Evolutionary conservation across 306 rosid genomes (phyloP).

Genomic region (Ormosia emarginata): DNA sequence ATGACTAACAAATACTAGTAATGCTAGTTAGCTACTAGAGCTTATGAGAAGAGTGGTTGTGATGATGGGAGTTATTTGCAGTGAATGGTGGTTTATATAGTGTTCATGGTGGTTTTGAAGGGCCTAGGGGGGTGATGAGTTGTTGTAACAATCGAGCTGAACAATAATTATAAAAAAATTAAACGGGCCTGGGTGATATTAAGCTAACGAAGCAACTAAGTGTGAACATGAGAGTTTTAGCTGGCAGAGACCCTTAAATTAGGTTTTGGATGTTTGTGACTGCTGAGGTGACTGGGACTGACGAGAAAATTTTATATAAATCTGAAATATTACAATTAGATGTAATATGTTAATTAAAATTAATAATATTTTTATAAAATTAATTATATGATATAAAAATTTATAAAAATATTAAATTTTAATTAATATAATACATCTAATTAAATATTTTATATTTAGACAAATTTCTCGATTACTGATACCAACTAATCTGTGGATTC

Average conservation of each 20-base stretch:
- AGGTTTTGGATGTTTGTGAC: conserved; percentile 33
- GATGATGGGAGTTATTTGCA: not conserved
- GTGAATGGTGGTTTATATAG: conserved; percentile 5
- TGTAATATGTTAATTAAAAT: too few relatives aligned
- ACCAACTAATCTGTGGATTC: not conserved
- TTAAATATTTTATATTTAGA: too few relatives aligned
- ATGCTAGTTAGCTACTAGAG: not conserved
- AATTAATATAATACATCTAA: too few relatives aligned
- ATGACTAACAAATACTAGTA: too few relatives aligned
- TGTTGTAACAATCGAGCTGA: not conserved
- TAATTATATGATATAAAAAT: too few relatives aligned
- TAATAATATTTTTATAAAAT: too few relatives aligned
- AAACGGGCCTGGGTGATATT: not conserved
- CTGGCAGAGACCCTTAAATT: conserved; percentile 35
- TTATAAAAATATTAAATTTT: too few relatives aligned
- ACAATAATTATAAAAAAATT: not conserved
- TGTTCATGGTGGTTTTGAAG: not conserved
- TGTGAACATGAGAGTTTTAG: conserved; percentile 29
- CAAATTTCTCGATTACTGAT: too few relatives aligned
- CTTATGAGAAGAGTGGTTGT: not conserved
- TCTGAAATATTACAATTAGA: too few relatives aligned
- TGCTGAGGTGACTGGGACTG: not conserved
- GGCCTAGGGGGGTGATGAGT: not conserved
- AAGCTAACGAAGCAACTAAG: conserved; percentile 20
- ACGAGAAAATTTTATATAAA: too few relatives aligned